Evolutionary conservation across 2,329 filamentous ascomycete species (phyloP).

Genomic region (Bipolaris cookei): DNA sequence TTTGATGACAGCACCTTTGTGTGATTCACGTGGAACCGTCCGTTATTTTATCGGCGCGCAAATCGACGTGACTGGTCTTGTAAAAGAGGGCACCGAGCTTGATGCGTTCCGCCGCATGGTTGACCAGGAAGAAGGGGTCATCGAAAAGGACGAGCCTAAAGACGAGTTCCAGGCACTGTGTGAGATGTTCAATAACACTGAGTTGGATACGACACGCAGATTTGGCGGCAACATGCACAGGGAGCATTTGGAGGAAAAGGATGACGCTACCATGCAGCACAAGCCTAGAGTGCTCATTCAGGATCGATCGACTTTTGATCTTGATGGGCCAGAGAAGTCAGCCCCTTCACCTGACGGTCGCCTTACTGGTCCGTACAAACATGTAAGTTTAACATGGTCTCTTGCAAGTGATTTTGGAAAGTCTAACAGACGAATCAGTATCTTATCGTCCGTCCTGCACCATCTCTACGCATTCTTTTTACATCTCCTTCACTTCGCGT

Average conservation of each 20-base stretch:
- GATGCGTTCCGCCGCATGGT: constrained; percentile 64
- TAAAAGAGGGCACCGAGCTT: constrained; percentile 69
- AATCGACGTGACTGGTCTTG: constrained; percentile 72
- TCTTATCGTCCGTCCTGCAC: constrained; percentile 55
- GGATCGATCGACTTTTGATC: constrained; percentile 50
- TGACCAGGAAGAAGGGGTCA: constrained; percentile 41
- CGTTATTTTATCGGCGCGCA: constrained; percentile 76
- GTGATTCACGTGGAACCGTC: constrained; percentile 69
- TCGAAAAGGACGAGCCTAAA: constrained; percentile 49
- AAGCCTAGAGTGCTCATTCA: constrained; percentile 58
- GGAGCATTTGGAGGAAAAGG: constrained; percentile 58
- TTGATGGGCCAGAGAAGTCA: constrained; percentile 24
- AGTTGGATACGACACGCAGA: constrained; percentile 68
- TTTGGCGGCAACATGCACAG: constrained; percentile 69
- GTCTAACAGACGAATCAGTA: constrained; percentile 47
- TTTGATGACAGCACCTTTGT: constrained; percentile 73
- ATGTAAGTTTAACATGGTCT: constrained; percentile 53
- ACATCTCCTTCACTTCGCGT: constrained; percentile 58
- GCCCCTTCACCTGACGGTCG: constrained; percentile 32
- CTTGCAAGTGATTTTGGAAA: neutral
- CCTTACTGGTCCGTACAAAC: constrained; percentile 61
- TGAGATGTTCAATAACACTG: constrained; percentile 72
- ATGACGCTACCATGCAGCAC: constrained; percentile 45
- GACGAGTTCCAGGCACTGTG: constrained; percentile 70
- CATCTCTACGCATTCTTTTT: constrained; percentile 58